These are phyloP conservation scores for Lentinus tigrinus DNA, from an alignment of 768 basidiomycete genomes.

Conservation along the genomic window DNA sequence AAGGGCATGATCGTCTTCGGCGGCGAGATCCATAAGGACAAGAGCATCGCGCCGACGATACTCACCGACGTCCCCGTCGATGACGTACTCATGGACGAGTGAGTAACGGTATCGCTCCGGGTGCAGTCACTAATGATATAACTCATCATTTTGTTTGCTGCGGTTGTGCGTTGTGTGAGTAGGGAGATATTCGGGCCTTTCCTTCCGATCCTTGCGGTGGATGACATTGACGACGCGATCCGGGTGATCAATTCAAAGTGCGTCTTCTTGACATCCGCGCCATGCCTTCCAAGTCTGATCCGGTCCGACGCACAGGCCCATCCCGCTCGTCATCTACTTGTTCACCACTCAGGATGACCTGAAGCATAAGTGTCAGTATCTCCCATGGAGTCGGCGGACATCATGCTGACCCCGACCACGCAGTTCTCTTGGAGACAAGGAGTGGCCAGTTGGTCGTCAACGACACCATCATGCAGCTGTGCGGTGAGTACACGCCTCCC, in stretches of 20 bases:
- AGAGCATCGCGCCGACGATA: slow-evolving; percentile 59
- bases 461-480: slow-evolving; percentile 56
- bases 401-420: not conserved
- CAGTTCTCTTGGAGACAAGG: slow-evolving; percentile 54
- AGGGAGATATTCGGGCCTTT: slow-evolving; percentile 79
- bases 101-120: slow-evolving; percentile 13
- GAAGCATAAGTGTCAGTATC: slow-evolving; percentile 25
- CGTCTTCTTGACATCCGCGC: slow-evolving; percentile 8
- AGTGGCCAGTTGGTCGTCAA: slow-evolving; percentile 61
- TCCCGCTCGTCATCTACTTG: slow-evolving; percentile 61
- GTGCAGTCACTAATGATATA: not conserved
- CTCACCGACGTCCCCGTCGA: slow-evolving; percentile 50
- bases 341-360: slow-evolving; percentile 51
- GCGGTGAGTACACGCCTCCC: slow-evolving; percentile 33
- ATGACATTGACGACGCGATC: slow-evolving; percentile 53
- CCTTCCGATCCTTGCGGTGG: slow-evolving; percentile 60
- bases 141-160: not conserved
- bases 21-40: slow-evolving; percentile 39
- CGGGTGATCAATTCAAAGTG: slow-evolving; percentile 54
- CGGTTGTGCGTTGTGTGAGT: not conserved
- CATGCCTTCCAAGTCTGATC: not conserved
- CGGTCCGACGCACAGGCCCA: slow-evolving; percentile 37
- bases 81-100: slow-evolving; percentile 66
- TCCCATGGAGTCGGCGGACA: not conserved
- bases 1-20: slow-evolving; percentile 58